Conservation (phyloP, 2,329 filamentous ascomycete genomes). For the Blumeria hordei region DNA sequence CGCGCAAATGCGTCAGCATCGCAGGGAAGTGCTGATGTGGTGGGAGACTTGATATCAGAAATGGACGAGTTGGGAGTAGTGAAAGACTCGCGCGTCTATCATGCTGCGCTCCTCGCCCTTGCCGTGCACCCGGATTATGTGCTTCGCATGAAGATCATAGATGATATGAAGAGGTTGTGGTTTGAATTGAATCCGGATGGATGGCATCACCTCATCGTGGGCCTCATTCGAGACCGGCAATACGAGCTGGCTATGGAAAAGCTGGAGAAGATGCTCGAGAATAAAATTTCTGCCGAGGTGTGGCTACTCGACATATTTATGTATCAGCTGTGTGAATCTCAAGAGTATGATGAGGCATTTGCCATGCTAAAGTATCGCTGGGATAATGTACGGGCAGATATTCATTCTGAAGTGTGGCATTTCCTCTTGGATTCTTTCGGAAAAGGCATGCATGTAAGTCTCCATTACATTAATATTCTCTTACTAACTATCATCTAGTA, state of each 20-base stretch:
- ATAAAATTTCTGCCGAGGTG: constrained; percentile 27
- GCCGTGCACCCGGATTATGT: constrained; percentile 71
- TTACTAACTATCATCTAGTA: constrained; percentile 20
- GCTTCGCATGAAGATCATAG: constrained; percentile 44
- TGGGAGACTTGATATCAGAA: constrained; percentile 42
- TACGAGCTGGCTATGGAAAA: constrained; percentile 56
- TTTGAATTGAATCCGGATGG: constrained; percentile 34
- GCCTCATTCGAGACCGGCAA: constrained; percentile 57
- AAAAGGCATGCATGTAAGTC: constrained; percentile 31
- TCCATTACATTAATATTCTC: constrained; percentile 2
- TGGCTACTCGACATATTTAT: constrained; percentile 68
- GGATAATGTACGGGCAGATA: constrained; percentile 17
- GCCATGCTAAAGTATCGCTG: constrained; percentile 36
- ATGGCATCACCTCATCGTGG: constrained; percentile 43
- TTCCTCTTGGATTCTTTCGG: constrained; percentile 57
- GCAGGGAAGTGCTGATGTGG: constrained; percentile 39
- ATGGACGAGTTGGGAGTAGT: constrained; percentile 38
- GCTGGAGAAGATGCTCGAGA: constrained; percentile 39
- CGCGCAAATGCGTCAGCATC: constrained; percentile 39
- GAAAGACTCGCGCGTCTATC: constrained; percentile 41
- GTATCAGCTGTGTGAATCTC: constrained; percentile 43
- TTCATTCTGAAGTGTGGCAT: constrained; percentile 37
- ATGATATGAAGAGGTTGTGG: constrained; percentile 54
- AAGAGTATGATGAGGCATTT: constrained; percentile 57
- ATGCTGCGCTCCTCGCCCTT: constrained; percentile 47